These are phyloP conservation scores for Medicago arabica DNA, from an alignment of 306 rosid species.

Conservation along the genomic window DNA sequence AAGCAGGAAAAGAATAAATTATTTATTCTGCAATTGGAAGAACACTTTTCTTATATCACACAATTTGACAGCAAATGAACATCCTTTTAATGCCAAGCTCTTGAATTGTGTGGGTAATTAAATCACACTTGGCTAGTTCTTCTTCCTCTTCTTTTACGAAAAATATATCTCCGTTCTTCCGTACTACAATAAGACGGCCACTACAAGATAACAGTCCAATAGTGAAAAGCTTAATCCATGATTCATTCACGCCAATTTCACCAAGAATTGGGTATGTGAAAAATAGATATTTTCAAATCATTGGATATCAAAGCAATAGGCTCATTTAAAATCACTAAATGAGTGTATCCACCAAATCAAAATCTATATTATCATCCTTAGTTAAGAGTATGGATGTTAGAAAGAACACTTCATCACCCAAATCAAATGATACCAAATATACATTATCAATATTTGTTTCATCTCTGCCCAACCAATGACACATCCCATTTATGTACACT, in stretches of 20 bases:
- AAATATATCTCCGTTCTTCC: neutral
- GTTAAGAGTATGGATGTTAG: neutral
- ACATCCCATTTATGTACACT: neutral
- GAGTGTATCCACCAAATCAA: neutral
- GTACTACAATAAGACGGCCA: too few relatives aligned
- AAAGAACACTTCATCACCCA: neutral
- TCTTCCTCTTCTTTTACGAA: neutral
- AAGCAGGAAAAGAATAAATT: too few relatives aligned
- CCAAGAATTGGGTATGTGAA: too few relatives aligned
- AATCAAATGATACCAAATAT: neutral
- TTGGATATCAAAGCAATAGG: too few relatives aligned
- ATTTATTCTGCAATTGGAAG: too few relatives aligned
- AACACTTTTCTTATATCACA: neutral
- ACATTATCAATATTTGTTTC: neutral
- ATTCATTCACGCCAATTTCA: too few relatives aligned
- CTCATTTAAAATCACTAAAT: too few relatives aligned
- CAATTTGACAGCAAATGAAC: neutral
- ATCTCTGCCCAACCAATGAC: neutral
- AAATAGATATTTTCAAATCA: too few relatives aligned
- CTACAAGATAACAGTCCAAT: too few relatives aligned
- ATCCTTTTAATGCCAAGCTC: neutral
- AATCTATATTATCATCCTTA: neutral
- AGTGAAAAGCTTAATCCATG: too few relatives aligned
- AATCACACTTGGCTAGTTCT: neutral
- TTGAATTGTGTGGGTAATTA: neutral